A percentile compares a stretch with the other conserved stretches of the same genome.
These are phyloP conservation scores for Fusarium anguioides DNA, from an alignment of 2,329 filamentous ascomycete species.

Conservation along the genomic window DNA sequence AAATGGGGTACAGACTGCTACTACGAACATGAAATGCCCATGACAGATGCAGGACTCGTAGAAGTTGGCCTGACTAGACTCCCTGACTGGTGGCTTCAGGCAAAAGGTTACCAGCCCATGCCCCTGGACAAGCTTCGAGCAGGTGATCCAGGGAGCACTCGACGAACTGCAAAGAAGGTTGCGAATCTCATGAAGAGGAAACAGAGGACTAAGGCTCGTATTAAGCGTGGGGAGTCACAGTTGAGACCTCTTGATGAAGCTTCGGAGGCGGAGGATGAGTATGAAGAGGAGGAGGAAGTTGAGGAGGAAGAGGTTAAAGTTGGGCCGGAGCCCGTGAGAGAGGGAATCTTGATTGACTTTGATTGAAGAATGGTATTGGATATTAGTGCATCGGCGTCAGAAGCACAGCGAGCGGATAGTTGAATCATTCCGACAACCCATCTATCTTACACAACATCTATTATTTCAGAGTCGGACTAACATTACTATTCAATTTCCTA, in stretches of 20 bases:
- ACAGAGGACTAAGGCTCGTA: background rate
- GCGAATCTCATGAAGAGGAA: conserved; percentile 6
- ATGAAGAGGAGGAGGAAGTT: background rate
- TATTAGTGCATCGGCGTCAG: too few relatives aligned
- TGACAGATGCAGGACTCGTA: conserved; percentile 52
- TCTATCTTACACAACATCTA: too few relatives aligned
- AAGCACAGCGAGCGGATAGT: too few relatives aligned
- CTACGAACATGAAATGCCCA: conserved; percentile 61
- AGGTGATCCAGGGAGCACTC: background rate
- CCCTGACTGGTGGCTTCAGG: conserved; percentile 57
- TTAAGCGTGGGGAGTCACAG: background rate
- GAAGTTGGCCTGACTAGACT: conserved; percentile 56
- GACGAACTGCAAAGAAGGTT: conserved; percentile 10
- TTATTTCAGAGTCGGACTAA: conserved; percentile 1
- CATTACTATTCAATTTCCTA: background rate
- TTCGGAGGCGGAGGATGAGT: background rate
- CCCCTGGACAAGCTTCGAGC: conserved; percentile 2
- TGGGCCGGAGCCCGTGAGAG: background rate
- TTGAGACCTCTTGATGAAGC: background rate
- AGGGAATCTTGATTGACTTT: conserved; percentile 28
- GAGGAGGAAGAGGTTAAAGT: background rate
- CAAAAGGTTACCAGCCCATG: conserved; percentile 33
- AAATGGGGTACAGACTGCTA: conserved; percentile 57
- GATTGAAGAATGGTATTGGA: background rate
- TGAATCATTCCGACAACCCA: too few relatives aligned